phyloP scores from a whole-genome alignment of 768 basidiomycete genomes.

The Leccinum boreale region DNA sequence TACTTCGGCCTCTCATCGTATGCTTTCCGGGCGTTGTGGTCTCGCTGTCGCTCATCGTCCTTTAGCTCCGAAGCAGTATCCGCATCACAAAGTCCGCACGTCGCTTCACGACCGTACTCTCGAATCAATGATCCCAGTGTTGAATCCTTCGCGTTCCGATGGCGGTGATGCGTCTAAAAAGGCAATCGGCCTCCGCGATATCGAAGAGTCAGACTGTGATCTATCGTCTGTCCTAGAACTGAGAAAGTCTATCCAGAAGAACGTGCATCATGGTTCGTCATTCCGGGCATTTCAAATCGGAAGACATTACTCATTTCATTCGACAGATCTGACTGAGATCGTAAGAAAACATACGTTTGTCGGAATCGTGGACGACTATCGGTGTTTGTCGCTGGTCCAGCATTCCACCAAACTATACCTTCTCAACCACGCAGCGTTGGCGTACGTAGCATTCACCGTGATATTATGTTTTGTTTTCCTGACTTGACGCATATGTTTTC shows the following conservation, averaged over 20 bases:
- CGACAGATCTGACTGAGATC: constrained; percentile 75
- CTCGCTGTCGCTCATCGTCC: constrained; percentile 2
- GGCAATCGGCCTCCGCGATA: constrained; percentile 41
- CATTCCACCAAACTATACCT: constrained; percentile 86
- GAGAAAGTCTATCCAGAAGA: constrained; percentile 54
- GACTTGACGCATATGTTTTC: neutral
- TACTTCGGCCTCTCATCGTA: constrained; percentile 25
- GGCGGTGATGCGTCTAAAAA: constrained; percentile 18
- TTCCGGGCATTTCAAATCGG: neutral
- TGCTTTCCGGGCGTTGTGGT: neutral
- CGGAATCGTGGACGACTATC: constrained; percentile 77
- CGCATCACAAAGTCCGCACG: constrained; percentile 91
- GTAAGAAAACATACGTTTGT: constrained; percentile 88
- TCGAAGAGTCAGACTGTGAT: constrained; percentile 73
- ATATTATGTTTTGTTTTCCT: neutral
- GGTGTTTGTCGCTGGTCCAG: constrained; percentile 80
- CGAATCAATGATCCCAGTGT: constrained; percentile 88
- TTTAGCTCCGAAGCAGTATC: constrained; percentile 49
- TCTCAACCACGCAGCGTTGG: constrained; percentile 78
- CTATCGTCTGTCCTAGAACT: constrained; percentile 72
- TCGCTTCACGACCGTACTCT: constrained; percentile 85
- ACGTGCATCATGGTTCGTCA: constrained; percentile 65
- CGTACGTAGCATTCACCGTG: constrained; percentile 48
- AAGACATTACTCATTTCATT: neutral
- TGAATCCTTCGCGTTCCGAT: constrained; percentile 47